phyloP scores from a whole-genome alignment of 805 yeast genomes.

The Hyphopichia homilentoma region DNA sequence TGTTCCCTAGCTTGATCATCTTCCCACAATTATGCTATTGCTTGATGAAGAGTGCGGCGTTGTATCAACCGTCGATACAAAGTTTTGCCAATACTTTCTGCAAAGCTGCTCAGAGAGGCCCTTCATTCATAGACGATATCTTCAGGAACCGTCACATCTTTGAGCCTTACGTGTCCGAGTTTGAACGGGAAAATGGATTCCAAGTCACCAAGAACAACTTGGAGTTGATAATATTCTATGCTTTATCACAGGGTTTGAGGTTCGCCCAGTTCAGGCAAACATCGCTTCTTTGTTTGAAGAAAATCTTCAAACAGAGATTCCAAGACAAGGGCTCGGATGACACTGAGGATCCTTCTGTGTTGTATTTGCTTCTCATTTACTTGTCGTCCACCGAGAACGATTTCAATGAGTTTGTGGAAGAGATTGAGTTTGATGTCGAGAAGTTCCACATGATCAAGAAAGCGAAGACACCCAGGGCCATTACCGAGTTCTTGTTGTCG shows the following conservation, averaged over 20 bases:
- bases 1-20: conserved; percentile 44
- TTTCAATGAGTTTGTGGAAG: conserved; percentile 20
- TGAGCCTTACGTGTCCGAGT: conserved; percentile 36
- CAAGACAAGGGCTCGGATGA: conserved; percentile 19
- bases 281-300: conserved; percentile 43
- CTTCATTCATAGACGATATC: conserved; percentile 21
- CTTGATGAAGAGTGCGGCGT: conserved; percentile 21
- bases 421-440: conserved; percentile 15
- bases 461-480: conserved; percentile 22
- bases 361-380: conserved; percentile 31
- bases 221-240: conserved; percentile 46
- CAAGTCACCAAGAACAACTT: conserved; percentile 43
- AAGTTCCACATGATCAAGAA: conserved; percentile 9
- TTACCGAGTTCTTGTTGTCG: conserved; percentile 22
- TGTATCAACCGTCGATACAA: conserved; percentile 31
- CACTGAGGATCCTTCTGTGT: conserved; percentile 10
- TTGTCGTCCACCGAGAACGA: conserved; percentile 21
- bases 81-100: conserved; percentile 24
- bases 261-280: conserved; percentile 52
- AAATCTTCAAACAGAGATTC: conserved; percentile 42
- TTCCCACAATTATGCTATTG: conserved; percentile 43
- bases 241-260: conserved; percentile 55
- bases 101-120: conserved; percentile 19
- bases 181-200: conserved; percentile 42
- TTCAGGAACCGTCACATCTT: conserved; percentile 33